Evolutionary conservation across 805 yeast genomes (phyloP), one percentile per base, ranked within the genome.

Genomic region (Scheffersomyces stipitis): DNA sequence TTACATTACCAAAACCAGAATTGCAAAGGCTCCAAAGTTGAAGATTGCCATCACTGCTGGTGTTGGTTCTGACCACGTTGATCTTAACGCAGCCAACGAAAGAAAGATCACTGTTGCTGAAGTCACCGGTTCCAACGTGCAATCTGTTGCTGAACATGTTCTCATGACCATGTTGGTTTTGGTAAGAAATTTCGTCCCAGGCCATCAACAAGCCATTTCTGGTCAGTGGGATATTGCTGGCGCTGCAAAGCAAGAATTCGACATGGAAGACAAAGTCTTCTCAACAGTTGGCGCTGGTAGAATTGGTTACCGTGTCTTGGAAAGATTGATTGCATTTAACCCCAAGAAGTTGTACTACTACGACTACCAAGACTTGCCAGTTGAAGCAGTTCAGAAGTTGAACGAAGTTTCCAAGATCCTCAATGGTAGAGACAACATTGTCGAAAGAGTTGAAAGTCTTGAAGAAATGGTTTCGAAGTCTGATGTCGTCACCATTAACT

Each of bases 1-100:
- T 26, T 85, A 85, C 61, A 71, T 85, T 56, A 76, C 82, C 37
- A 69, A 71, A 40, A 83, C 80, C 50, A 73, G 91, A 52, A 73
- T 85, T 44, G 78, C 68, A 33, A 74, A 76, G 54, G 90, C 91
- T 23, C 80, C 80, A 58, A 83, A 81, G 36, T 73, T 85, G 62
- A 83, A 83, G 67, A 55, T 82, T 34, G 68, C 81, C 41, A 71
- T 83, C 49, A 85, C 90, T 32, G 95, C 95, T 7, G 95, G 93
- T 50, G 89, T 85, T 41, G 95, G 95, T 9, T 81, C 88, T 15
- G 93, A 85, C 58, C 93, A 85, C 62, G 71, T 84, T 44, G 91
- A 84, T 54, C 71, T 85, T 51, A 73, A 73, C 48, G 84, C 84
- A 49, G 80, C 86, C 46, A 76, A 80, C 48, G 80, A 76, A 46